Base-by-base conservation (phyloP, 768 basidiomycete species). In the Suillus hirtellus region DNA sequence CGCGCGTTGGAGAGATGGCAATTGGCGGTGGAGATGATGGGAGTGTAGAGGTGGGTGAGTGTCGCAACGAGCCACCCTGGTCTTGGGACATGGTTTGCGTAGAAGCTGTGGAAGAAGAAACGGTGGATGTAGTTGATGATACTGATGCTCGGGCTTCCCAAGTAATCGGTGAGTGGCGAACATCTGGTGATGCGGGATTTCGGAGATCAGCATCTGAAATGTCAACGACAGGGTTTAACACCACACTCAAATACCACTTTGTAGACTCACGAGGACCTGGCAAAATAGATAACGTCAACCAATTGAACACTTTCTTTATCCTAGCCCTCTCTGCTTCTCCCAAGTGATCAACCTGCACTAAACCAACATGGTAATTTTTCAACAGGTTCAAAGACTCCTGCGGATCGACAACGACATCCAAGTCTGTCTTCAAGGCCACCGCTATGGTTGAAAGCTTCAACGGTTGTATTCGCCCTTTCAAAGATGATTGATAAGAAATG, bases 371-470 rank as follows among this genome's bases (percentile, higher is more conserved):
- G 73, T 89, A 89, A 40, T 79, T 76, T 40, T 81, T 76, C 47
- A 90, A 79, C 47, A 88, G 72, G 21, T 75, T 77, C 24, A 78
- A 68, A 4, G 86, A 87, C 54, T 75, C 75, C 60, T 80, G 76
- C 11, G 89, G 85, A 66, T 89, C 82, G n/a, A 93, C 79, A 46
- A 78, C 78, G 44, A 78, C 79, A 21, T 80, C 80, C 21, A 89
- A 77, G 70, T 96, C 92, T 6, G 89, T 88, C 74, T 97, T 98
- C 79, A 95, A 94, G 4, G 92, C 93, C 15, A 98, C 79, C 14
- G 94, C 90, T 52, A 96, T 81, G 31, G 84, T 77, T 10, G 90
- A 84, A 43, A 90, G 76, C 63, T 83, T 83, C 70, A 86, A 76
- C 59, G 81, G 78, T 68, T 77, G 78, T 74, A 86, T 89, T 63